Evolutionary conservation across 2,329 filamentous ascomycete genomes (phyloP).

Genomic region (Epichloe brachyelytri): DNA sequence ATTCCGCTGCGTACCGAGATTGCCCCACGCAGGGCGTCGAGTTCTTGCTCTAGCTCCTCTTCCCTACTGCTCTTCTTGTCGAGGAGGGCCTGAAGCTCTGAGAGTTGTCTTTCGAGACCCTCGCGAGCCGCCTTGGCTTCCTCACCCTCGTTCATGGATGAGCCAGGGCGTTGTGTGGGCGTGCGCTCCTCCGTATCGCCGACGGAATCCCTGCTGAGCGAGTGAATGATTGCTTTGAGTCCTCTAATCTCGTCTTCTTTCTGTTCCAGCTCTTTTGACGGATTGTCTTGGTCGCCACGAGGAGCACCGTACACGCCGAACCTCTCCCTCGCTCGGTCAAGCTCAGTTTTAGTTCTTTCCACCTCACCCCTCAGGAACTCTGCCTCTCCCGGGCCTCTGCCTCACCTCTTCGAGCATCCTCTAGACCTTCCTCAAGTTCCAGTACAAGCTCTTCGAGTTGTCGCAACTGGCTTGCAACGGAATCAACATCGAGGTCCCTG

Average conservation of each 20-base stretch:
- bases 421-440: constrained; percentile 89
- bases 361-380: constrained; percentile 93
- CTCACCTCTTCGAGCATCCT: constrained; percentile 87
- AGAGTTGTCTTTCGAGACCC: constrained; percentile 67
- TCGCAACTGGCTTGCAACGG: constrained; percentile 81
- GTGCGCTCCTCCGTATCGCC: constrained; percentile 26
- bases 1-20: constrained; percentile 15
- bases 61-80: constrained; percentile 63
- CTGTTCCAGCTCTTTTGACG: constrained; percentile 70
- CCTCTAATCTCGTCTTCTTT: constrained; percentile 96
- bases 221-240: constrained; percentile 95
- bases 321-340: constrained; percentile 80
- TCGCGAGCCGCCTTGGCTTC: constrained; percentile 31
- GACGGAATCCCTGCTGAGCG: constrained; percentile 67
- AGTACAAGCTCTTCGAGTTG: constrained; percentile 93
- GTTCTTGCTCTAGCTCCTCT: constrained; percentile 73
- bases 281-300: constrained; percentile 30
- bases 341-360: constrained; percentile 76
- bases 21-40: constrained; percentile 50
- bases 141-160: constrained; percentile 18
- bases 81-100: constrained; percentile 60
- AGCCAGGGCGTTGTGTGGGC: constrained; percentile 18
- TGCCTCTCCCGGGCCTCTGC: constrained; percentile 88
- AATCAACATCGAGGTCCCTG: constrained; percentile 77
- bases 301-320: constrained; percentile 28